Evolutionary conservation across 2,329 filamentous ascomycete genomes (phyloP).

Genomic region (Cladosporium colombiae): DNA sequence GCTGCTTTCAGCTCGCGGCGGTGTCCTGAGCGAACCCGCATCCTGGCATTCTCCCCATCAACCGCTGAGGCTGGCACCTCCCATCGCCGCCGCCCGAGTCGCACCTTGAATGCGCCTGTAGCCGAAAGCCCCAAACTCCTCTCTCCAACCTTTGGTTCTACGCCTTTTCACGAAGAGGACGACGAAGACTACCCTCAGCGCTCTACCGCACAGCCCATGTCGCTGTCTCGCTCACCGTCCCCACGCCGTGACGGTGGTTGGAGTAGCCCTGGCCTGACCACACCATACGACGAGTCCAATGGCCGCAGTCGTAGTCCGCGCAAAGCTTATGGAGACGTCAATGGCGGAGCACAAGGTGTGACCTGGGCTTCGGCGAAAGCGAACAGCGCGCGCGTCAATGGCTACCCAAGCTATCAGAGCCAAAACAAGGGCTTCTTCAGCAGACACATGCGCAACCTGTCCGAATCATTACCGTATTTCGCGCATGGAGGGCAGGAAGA

Average conservation of each 20-base stretch:
- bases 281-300: slow-evolving; percentile 51
- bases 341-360: slow-evolving; percentile 45
- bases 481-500: slow-evolving; percentile 50
- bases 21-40: slow-evolving; percentile 10
- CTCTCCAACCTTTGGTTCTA: slow-evolving; percentile 27
- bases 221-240: slow-evolving; percentile 82
- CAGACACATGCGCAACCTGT: slow-evolving; percentile 78
- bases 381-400: slow-evolving; percentile 70
- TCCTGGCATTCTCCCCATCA: slow-evolving; percentile 20
- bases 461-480: slow-evolving; percentile 75
- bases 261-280: slow-evolving; percentile 75
- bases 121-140: slow-evolving; percentile 15
- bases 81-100: slow-evolving; percentile 27
- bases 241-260: slow-evolving; percentile 83
- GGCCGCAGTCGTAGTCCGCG: slow-evolving; percentile 56
- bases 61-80: slow-evolving; percentile 21
- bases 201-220: slow-evolving; percentile 57
- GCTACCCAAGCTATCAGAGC: slow-evolving; percentile 77
- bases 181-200: slow-evolving; percentile 21
- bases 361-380: slow-evolving; percentile 84
- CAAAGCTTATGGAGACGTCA: slow-evolving; percentile 45
- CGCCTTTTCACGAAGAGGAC: slow-evolving; percentile 29
- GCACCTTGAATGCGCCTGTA: slow-evolving; percentile 24
- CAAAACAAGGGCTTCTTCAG: slow-evolving; percentile 82
- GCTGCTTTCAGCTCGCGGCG: slow-evolving; percentile 17